Percentiles rank a stretch among this genome's conserved stretches.
Conservation (phyloP, 2,329 filamentous ascomycete genomes). For the Basipetospora chlamydospora region DNA sequence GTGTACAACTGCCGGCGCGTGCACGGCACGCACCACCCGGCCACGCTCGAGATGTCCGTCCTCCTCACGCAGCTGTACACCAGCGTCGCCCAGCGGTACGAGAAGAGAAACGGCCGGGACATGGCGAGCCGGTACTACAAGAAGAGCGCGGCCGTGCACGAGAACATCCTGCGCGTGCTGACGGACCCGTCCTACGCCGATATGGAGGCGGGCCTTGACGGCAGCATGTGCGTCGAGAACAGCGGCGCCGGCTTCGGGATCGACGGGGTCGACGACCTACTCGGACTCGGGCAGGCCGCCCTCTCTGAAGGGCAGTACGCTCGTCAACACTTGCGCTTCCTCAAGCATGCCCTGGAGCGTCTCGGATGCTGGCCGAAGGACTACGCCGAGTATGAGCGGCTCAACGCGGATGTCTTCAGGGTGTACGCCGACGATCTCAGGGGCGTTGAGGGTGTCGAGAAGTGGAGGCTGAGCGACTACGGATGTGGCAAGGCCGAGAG, state of each 20-base stretch:
- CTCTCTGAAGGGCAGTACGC: conserved; percentile 16
- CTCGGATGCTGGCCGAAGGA: conserved; percentile 28
- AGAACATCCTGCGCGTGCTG: conserved; percentile 20
- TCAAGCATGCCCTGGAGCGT: conserved; percentile 23
- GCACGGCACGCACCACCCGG: conserved; percentile 10
- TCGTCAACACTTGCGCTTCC: conserved; percentile 20
- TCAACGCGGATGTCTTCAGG: conserved; percentile 28
- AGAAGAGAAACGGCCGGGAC: conserved; percentile 16
- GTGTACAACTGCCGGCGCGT: conserved; percentile 14
- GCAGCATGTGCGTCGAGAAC: conserved; percentile 11
- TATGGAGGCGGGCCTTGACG: conserved; percentile 13
- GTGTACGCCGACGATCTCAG: conserved; percentile 23
- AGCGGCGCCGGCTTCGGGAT: conserved; percentile 12
- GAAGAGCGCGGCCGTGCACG: conserved; percentile 20
- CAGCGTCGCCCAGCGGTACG: conserved; percentile 18
- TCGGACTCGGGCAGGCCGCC: conserved; percentile 7
- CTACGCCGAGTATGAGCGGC: conserved; percentile 28
- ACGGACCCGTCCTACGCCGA: conserved; percentile 17
- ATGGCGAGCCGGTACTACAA: conserved; percentile 23
- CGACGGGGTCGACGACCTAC: neutral
- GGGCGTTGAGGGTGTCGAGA: conserved; percentile 27
- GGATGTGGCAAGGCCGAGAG: conserved; percentile 30
- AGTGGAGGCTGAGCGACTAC: conserved; percentile 29
- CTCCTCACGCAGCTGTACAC: conserved; percentile 12
- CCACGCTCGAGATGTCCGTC: conserved; percentile 12